These are phyloP conservation scores for Acanthamoeba triangularis DNA, from an alignment of 208 protist species.

Conservation along the genomic window DNA sequence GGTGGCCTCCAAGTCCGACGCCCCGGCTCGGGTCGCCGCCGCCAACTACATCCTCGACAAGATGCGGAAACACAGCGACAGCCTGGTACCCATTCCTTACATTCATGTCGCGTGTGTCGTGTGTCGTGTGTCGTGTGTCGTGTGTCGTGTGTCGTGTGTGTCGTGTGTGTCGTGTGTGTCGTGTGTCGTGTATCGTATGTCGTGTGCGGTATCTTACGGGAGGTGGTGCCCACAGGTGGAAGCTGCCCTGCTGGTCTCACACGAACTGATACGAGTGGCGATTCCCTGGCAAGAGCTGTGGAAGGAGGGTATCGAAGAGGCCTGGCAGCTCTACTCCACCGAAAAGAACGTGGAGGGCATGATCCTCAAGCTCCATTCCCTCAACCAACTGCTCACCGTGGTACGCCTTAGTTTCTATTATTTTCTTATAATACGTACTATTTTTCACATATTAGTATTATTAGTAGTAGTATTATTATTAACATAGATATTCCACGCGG, in stretches of 20 bases:
- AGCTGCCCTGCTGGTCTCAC: slow-evolving; percentile 97
- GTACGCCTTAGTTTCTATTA: no score
- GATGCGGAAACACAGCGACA: slow-evolving; percentile 57
- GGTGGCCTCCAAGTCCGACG: slow-evolving; percentile 95
- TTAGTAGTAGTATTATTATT: background rate
- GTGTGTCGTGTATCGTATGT: no score
- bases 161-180: no score
- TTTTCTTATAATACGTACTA: background rate
- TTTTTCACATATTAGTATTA: background rate
- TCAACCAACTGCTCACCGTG: slow-evolving; percentile 97
- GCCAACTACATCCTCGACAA: slow-evolving; percentile 68
- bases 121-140: no score
- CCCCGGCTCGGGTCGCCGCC: background rate
- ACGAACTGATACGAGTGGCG: slow-evolving; percentile 99
- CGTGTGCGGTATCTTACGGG: no score
- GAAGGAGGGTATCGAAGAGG: slow-evolving; percentile 96
- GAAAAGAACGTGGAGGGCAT: slow-evolving; percentile 96
- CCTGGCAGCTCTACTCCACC: slow-evolving; percentile 95
- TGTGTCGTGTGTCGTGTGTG: no score
- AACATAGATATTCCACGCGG: background rate
- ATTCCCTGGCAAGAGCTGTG: slow-evolving; percentile 98
- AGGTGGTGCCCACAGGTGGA: no score
- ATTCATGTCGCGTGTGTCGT: no score
- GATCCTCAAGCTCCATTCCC: slow-evolving; percentile 95
- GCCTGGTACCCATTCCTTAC: no score